Evolutionary conservation across 495 filamentous ascomycete genomes (phyloP).

Genomic region (Penicillium salamii): DNA sequence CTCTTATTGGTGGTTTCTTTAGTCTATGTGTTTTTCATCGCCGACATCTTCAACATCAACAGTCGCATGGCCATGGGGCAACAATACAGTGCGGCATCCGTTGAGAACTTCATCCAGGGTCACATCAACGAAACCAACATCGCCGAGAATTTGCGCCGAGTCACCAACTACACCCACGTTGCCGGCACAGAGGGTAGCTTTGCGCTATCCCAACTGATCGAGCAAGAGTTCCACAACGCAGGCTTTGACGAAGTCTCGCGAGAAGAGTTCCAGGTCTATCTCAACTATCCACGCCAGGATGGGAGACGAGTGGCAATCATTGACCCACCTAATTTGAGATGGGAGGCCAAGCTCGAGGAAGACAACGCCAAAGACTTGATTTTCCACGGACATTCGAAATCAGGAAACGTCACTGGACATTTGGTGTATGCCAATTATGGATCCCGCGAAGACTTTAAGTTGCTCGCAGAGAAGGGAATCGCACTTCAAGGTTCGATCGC

Average conservation of each 20-base stretch:
- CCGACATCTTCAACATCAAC: slow-evolving; percentile 66
- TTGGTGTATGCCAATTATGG: slow-evolving; percentile 94
- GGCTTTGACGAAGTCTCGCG: slow-evolving; percentile 68
- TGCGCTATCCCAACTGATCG: slow-evolving; percentile 75
- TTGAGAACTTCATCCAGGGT: slow-evolving; percentile 68
- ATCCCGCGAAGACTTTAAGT: slow-evolving; percentile 75
- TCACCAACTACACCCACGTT: slow-evolving; percentile 79
- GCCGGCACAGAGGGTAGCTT: slow-evolving; percentile 90
- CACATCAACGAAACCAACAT: slow-evolving; percentile 68
- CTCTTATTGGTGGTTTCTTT: slow-evolving; percentile 69
- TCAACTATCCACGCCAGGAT: slow-evolving; percentile 80
- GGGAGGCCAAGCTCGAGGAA: slow-evolving; percentile 88
- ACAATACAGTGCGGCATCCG: slow-evolving; percentile 53
- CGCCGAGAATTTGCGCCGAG: slow-evolving; percentile 63
- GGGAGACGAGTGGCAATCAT: slow-evolving; percentile 82
- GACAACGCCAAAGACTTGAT: slow-evolving; percentile 60
- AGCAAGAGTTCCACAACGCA: slow-evolving; percentile 65
- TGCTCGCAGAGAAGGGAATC: slow-evolving; percentile 66
- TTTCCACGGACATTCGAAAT: slow-evolving; percentile 87
- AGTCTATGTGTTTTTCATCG: slow-evolving; percentile 80
- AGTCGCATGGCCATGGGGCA: slow-evolving; percentile 41
- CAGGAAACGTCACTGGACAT: slow-evolving; percentile 88
- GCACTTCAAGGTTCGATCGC: slow-evolving; percentile 76
- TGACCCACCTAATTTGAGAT: slow-evolving; percentile 62
- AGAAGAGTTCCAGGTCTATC: slow-evolving; percentile 80